phyloP scores from a whole-genome alignment of 345 rosid genomes.

The Arabidopsis thaliana region TAIR10.1 NC_003076.8:5237001-5237500 shows the following conservation, averaged over 20 bases:
- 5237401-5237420: conserved; percentile 23
- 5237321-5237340: conserved; percentile 11
- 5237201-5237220: background rate
- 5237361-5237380: background rate
- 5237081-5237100: background rate
- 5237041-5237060: background rate
- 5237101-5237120: background rate
- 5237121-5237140: too few relatives aligned
- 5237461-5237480: conserved; percentile 36
- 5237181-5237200: background rate
- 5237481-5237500: conserved; percentile 38
- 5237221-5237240: background rate
- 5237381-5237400: conserved; percentile 34
- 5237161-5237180: background rate
- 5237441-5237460: conserved; percentile 24
- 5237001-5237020: background rate
- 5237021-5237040: background rate
- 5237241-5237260: background rate
- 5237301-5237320: background rate
- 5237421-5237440: background rate
- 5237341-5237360: conserved; percentile 8
- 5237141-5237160: background rate
- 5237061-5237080: background rate
- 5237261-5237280: background rate
- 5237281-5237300: background rate